A percentile compares a stretch with the other conserved stretches of the same genome.
phyloP scores from a whole-genome alignment of 192 early-diverging fungal genomes.

The Coemansia furcata region DNA sequence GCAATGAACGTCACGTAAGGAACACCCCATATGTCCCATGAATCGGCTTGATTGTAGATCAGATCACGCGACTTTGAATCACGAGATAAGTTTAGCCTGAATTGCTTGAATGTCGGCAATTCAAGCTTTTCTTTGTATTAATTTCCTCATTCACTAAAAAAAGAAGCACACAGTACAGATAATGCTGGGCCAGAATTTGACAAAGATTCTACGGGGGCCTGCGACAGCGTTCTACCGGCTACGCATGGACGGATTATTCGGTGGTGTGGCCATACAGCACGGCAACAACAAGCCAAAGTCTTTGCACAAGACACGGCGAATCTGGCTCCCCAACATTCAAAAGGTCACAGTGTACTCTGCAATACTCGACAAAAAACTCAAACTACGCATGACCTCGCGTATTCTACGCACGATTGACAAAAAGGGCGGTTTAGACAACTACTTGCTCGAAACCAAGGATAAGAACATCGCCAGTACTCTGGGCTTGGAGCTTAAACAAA shows the following conservation, averaged over 20 bases:
- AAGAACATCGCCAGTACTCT: conserved; percentile 62
- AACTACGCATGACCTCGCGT: conserved; percentile 64
- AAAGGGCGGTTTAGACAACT: conserved; percentile 79
- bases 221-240: conserved; percentile 37
- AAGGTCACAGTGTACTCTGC: conserved; percentile 65
- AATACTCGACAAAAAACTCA: conserved; percentile 55
- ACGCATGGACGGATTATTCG: conserved; percentile 44
- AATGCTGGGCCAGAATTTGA: conserved; percentile 22
- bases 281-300: conserved; percentile 57
- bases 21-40: not conserved
- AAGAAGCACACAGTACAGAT: not conserved
- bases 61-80: not conserved
- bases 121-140: not conserved
- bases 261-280: conserved; percentile 23
- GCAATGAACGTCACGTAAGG: too few relatives aligned
- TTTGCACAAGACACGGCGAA: conserved; percentile 71
- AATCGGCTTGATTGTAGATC: not conserved
- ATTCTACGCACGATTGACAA: conserved; percentile 77
- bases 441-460: conserved; percentile 66
- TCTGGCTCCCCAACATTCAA: conserved; percentile 78
- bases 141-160: not conserved
- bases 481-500: conserved; percentile 58
- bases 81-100: not conserved
- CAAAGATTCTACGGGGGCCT: conserved; percentile 22
- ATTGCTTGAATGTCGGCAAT: not conserved